Evolutionary conservation across 306 rosid species (phyloP), one percentile per base, ranked within the genome.

Genomic region (Cucurbita pepo): DNA sequence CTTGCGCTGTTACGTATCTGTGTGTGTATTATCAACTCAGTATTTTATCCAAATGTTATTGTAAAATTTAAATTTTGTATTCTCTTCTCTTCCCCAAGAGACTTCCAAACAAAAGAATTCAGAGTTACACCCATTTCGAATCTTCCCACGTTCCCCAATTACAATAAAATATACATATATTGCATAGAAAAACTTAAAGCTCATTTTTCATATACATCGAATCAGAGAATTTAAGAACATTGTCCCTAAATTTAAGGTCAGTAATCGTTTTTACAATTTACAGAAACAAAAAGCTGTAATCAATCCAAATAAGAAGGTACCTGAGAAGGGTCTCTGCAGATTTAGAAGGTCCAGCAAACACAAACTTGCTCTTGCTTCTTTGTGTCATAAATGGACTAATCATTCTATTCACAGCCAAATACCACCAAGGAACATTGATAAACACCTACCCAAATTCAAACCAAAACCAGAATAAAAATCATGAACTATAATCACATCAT

Each of bases 341-440:
- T 79, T 85, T 87, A 40, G 96, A 81, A 44, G 90, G 92, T 15
- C 90, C 89, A 34, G 92, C 92, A 44, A 84, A 90, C 16, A 87
- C 84, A 78, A 87, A 85, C 79, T 89, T 89, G 90, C 90, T 87
- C 73, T 89, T 87, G 25, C 88, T 85, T 76, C 88, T 84, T 65
- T 85, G 89, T 2, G 90, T 89, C 16, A 89, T 73, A 43, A 90
- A 90, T 13, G 92, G 90, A 56, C 92, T 88, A 62, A 88, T 88
- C 95, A 88, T 86, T 60, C 83, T 75, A 70, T 81, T 88, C 73
- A 83, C 87, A 19, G 91, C 95, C 56, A 86, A 77, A 74, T 90
- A 90, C 96, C 96, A 90, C 83, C 93, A 90, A 8, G 95, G 95
- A 52, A 88, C 95, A 79, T 86, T 90, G 90, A 90, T 79, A 60